Conservation (phyloP, 192 early-diverging fungal genomes). For the Backusella mclennaniae region DNA sequence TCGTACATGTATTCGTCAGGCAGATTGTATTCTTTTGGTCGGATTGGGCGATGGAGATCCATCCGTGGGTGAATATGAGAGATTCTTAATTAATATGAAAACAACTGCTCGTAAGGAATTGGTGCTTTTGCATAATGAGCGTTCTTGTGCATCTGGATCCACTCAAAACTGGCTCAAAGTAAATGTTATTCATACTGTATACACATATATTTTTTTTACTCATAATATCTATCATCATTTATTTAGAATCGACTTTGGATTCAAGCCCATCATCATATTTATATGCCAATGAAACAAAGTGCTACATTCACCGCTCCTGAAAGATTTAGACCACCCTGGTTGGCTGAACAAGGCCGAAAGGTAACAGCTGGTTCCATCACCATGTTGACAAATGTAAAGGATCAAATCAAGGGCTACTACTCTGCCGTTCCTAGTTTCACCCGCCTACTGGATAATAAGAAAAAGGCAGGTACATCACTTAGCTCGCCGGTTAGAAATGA, state of each 20-base stretch:
- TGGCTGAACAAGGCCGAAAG: constrained; percentile 46
- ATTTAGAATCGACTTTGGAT: constrained; percentile 80
- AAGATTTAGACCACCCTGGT: constrained; percentile 29
- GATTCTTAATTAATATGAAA: constrained; percentile 88
- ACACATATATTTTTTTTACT: neutral
- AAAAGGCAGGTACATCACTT: neutral
- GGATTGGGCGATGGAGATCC: constrained; percentile 90
- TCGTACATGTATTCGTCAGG: constrained; percentile 89
- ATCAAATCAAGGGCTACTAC: constrained; percentile 68
- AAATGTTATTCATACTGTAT: neutral
- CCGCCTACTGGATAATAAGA: constrained; percentile 24
- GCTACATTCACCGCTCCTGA: constrained; percentile 27
- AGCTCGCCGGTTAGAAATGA: constrained; percentile 32
- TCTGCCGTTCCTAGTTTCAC: constrained; percentile 45
- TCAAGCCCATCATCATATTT: constrained; percentile 96
- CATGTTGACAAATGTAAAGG: constrained; percentile 61
- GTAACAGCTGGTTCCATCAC: constrained; percentile 39
- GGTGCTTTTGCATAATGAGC: constrained; percentile 82
- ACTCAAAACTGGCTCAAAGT: constrained; percentile 91
- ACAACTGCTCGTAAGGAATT: constrained; percentile 98
- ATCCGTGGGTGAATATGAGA: constrained; percentile 89
- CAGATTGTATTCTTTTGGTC: constrained; percentile 95
- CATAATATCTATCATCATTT: neutral
- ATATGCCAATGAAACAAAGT: constrained; percentile 59
- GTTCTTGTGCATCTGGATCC: constrained; percentile 73